Percentiles rank a stretch among this genome's conserved stretches.
These are phyloP conservation scores for Betula pendula DNA, from an alignment of 306 rosid species.

Conservation along the genomic window DNA sequence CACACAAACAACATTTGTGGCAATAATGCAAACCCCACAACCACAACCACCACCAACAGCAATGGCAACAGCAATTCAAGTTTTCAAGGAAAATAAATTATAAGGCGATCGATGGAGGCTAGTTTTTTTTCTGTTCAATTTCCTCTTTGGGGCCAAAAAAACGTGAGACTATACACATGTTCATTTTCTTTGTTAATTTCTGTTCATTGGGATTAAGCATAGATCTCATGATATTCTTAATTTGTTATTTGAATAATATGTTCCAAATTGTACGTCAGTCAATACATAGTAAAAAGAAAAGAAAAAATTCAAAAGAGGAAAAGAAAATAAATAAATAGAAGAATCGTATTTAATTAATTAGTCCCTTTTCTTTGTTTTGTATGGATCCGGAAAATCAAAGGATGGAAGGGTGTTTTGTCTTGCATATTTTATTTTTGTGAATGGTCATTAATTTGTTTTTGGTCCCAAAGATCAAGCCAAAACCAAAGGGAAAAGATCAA, in stretches of 20 bases:
- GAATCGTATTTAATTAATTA: constrained; percentile 2
- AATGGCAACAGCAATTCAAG: constrained; percentile 37
- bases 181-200: constrained; percentile 9
- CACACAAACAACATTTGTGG: constrained; percentile 31
- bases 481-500: background rate
- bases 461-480: constrained; percentile 2
- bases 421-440: background rate
- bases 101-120: too few species aligned
- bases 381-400: constrained; percentile 18
- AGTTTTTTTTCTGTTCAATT: constrained; percentile 1
- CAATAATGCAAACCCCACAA: constrained; percentile 10
- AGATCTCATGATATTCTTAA: constrained; percentile 32
- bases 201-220: constrained; percentile 20
- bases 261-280: constrained; percentile 19
- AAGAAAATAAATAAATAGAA: constrained; percentile 3
- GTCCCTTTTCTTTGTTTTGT: constrained; percentile 13
- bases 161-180: constrained; percentile 20
- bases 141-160: constrained; percentile 11
- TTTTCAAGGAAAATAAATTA: constrained; percentile 38
- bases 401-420: constrained; percentile 22
- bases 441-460: background rate
- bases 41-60: constrained; percentile 20
- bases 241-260: constrained; percentile 29
- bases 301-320: background rate
- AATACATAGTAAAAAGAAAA: background rate